These are phyloP conservation scores for Fraxinus sp. DNA, from an alignment of 305 asterid genomes.

Conservation along the genomic window DNA sequence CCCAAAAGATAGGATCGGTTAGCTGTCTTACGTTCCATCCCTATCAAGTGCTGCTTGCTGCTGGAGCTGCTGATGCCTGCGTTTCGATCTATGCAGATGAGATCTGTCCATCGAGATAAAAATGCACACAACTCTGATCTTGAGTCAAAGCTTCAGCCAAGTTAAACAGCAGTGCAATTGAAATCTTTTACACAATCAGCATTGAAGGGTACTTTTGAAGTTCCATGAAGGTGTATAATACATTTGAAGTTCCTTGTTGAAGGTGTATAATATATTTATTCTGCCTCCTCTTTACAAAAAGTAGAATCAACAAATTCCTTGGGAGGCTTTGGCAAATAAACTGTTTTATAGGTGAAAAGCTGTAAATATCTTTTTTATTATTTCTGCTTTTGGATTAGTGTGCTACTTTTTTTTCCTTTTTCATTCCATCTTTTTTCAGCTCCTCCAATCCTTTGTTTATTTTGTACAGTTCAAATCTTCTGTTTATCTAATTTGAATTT, in stretches of 20 bases:
- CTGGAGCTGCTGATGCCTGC: slow-evolving; percentile 96
- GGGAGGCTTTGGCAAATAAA: slow-evolving; percentile 85
- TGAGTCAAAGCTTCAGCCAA: background rate
- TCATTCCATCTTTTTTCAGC: background rate
- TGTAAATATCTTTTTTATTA: slow-evolving; percentile 60
- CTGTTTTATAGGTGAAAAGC: slow-evolving; percentile 65
- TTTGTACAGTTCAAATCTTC: background rate
- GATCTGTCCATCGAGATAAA: slow-evolving; percentile 55
- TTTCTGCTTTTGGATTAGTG: slow-evolving; percentile 33
- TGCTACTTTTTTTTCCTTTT: slow-evolving; percentile 14
- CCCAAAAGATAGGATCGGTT: slow-evolving; percentile 95
- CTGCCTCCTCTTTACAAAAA: slow-evolving; percentile 38
- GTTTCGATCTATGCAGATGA: slow-evolving; percentile 94
- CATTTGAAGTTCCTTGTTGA: slow-evolving; percentile 24
- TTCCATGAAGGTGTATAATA: slow-evolving; percentile 47
- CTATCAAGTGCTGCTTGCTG: slow-evolving; percentile 85
- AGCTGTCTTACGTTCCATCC: slow-evolving; percentile 97
- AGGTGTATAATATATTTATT: slow-evolving; percentile 65
- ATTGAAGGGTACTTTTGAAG: slow-evolving; percentile 18
- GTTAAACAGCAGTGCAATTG: background rate
- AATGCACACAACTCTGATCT: background rate
- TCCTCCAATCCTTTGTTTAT: background rate
- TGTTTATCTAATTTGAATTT: slow-evolving; percentile 2
- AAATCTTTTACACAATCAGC: background rate
- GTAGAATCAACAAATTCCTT: slow-evolving; percentile 34